phyloP scores from a whole-genome alignment of 2,329 filamentous ascomycete species.

The Stemphylium vesicarium region DNA sequence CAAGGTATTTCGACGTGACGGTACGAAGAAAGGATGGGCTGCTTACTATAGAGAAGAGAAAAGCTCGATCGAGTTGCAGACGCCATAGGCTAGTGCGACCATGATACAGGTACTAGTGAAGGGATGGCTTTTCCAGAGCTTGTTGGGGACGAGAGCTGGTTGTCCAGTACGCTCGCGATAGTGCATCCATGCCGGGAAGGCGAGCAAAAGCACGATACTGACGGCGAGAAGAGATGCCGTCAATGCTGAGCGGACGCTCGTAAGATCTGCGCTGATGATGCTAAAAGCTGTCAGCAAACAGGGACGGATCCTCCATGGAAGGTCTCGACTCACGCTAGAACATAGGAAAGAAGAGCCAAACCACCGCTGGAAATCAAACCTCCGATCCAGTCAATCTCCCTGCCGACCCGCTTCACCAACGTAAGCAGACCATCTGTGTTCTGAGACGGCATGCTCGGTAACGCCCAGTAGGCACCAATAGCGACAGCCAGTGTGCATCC shows the following conservation, averaged over 20 bases:
- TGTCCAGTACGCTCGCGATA: conserved; percentile 24
- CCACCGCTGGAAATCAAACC: conserved; percentile 32
- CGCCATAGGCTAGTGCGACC: conserved; percentile 47
- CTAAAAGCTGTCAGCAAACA: conserved; percentile 17
- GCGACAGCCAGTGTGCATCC: conserved; percentile 45
- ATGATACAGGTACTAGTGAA: conserved; percentile 64
- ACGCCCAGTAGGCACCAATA: conserved; percentile 36
- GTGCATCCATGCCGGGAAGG: conserved; percentile 44
- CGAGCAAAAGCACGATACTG: conserved; percentile 30
- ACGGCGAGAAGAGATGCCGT: conserved; percentile 32
- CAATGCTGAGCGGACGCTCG: conserved; percentile 27
- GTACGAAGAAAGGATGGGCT: too few species aligned
- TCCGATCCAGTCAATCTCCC: conserved; percentile 40
- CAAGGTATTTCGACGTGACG: too few species aligned
- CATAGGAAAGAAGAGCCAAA: conserved; percentile 31
- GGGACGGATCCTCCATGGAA: background rate
- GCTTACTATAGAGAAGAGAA: conserved; percentile 54
- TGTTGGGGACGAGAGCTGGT: conserved; percentile 37
- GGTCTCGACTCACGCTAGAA: conserved; percentile 30
- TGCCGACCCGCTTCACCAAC: conserved; percentile 20
- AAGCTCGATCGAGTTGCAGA: conserved; percentile 47
- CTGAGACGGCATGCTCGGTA: conserved; percentile 28
- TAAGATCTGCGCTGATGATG: conserved; percentile 33
- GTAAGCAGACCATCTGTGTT: background rate
- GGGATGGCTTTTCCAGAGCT: conserved; percentile 61